These are phyloP conservation scores for Drechslera avenae DNA, from an alignment of 2,329 filamentous ascomycete genomes.

Conservation along the genomic window DNA sequence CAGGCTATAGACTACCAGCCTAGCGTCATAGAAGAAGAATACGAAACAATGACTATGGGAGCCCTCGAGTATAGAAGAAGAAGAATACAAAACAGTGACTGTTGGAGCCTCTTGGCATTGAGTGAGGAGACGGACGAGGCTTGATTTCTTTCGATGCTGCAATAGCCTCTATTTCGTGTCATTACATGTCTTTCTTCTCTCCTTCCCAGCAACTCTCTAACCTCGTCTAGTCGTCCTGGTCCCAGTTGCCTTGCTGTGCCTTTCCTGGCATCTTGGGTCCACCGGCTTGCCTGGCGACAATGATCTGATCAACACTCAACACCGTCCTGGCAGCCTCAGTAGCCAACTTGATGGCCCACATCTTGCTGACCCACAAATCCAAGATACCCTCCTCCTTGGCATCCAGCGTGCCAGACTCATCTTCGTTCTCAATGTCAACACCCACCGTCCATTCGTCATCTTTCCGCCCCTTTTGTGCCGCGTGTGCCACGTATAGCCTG, in stretches of 20 bases:
- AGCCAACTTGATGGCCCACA: conserved; percentile 95
- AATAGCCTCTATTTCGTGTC: conserved; percentile 14
- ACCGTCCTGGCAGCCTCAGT: conserved; percentile 94
- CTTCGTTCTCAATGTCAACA: conserved; percentile 90
- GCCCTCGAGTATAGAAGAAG: too few relatives aligned
- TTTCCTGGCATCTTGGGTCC: conserved; percentile 95
- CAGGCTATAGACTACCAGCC: conserved; percentile 29
- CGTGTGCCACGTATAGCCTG: conserved; percentile 89
- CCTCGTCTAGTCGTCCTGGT: conserved; percentile 61
- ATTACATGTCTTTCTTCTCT: conserved; percentile 13
- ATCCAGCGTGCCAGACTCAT: conserved; percentile 80
- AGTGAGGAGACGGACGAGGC: too few relatives aligned
- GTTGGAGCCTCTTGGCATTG: too few relatives aligned
- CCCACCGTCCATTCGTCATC: conserved; percentile 86
- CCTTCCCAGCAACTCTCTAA: background rate
- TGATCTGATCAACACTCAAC: conserved; percentile 97
- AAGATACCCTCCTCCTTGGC: conserved; percentile 87
- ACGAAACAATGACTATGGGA: background rate
- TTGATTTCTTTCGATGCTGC: conserved; percentile 7
- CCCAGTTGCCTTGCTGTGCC: conserved; percentile 73
- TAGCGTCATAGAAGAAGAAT: conserved; percentile 9
- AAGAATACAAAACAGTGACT: too few relatives aligned
- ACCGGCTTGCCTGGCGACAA: conserved; percentile 94
- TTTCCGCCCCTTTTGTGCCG: conserved; percentile 58
- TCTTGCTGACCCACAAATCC: conserved; percentile 89